Conservation (phyloP, 257 asterid genomes). For the Nicotiana obtusifolia region DNA sequence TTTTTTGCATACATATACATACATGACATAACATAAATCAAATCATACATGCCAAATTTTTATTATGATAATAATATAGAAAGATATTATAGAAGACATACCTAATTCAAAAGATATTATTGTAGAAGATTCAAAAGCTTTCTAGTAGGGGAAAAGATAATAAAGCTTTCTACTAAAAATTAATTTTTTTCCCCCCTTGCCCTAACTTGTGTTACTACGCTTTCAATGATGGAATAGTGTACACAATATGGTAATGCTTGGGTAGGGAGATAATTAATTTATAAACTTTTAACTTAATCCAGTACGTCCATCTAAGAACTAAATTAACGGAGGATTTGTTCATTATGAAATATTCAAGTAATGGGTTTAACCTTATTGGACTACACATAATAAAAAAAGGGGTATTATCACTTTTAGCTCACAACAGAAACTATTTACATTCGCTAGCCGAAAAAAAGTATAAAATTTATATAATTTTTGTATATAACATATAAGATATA, state of each 20-base stretch:
- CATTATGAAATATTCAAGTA: neutral
- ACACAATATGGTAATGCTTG: neutral
- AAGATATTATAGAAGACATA: neutral
- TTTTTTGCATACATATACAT: no score
- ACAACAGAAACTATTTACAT: no score
- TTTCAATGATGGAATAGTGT: neutral
- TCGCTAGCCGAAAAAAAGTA: rapidly evolving
- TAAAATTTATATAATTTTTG: no score
- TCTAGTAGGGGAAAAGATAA: no score
- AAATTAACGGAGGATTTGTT: neutral
- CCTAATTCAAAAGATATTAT: neutral
- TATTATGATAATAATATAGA: neutral
- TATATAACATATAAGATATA: no score
- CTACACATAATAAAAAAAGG: neutral
- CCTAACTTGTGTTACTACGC: no score
- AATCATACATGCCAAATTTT: neutral
- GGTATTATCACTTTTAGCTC: no score
- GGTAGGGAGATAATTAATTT: neutral
- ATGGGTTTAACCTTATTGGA: neutral
- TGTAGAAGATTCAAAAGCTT: neutral
- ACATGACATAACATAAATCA: neutral
- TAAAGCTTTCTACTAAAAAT: no score
- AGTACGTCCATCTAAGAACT: neutral
- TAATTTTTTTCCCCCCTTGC: neutral
- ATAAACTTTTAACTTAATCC: neutral